phyloP scores from a whole-genome alignment of 176 grass and related monocot species.

The Eragrostis nindensis region DNA sequence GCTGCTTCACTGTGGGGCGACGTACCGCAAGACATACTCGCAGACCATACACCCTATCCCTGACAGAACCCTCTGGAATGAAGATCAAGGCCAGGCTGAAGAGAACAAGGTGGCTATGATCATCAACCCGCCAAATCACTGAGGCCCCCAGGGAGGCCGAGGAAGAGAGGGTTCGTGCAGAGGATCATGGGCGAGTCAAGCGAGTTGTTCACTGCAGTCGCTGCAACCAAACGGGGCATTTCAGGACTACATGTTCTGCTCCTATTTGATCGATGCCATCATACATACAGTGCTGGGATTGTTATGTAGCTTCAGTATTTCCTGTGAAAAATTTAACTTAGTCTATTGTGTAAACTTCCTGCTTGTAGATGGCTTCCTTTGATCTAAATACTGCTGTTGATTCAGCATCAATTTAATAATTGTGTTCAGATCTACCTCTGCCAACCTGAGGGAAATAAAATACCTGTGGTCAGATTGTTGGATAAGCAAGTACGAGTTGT shows the following conservation, averaged over 20 bases:
- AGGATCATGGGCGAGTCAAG: slow-evolving; percentile 78
- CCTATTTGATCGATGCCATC: slow-evolving; percentile 57
- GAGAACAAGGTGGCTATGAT: slow-evolving; percentile 50
- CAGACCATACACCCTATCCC: slow-evolving; percentile 98
- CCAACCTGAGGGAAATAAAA: slow-evolving; percentile 2
- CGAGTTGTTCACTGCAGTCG: slow-evolving; percentile 92
- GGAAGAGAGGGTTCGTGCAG: slow-evolving; percentile 75
- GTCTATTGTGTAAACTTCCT: slow-evolving; percentile 37
- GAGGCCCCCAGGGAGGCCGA: slow-evolving; percentile 70
- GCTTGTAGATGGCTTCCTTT: slow-evolving; percentile 33
- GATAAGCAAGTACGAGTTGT: neutral
- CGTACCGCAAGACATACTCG: slow-evolving; percentile 90
- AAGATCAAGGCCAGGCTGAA: slow-evolving; percentile 49
- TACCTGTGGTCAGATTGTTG: neutral
- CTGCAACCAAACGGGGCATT: slow-evolving; percentile 97
- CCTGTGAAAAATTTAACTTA: slow-evolving; percentile 50
- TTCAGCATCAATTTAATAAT: slow-evolving; percentile 31
- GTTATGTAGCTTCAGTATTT: slow-evolving; percentile 20
- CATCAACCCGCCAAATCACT: slow-evolving; percentile 88
- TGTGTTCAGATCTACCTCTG: slow-evolving; percentile 9
- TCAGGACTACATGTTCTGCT: slow-evolving; percentile 84
- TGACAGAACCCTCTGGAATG: slow-evolving; percentile 80
- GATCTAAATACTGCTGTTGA: neutral
- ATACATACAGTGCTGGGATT: neutral
- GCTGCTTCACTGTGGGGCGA: slow-evolving; percentile 86